Percentiles rank a stretch among this genome's conserved stretches.
These are phyloP conservation scores for Neofusicoccum ribis DNA, from an alignment of 2,329 filamentous ascomycete genomes.

Conservation along the genomic window DNA sequence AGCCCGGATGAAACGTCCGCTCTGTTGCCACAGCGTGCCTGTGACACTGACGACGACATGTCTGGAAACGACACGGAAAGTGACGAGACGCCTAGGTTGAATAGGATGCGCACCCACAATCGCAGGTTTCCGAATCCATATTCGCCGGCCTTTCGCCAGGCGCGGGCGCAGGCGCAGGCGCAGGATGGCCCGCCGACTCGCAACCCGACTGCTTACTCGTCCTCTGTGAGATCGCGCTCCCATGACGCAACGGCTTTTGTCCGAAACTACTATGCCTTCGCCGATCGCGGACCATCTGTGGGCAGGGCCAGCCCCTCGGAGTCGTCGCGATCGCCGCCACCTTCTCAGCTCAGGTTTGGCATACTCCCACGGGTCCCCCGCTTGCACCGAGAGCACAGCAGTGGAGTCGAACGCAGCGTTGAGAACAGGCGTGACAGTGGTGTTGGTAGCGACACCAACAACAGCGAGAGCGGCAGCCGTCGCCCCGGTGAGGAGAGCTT, in stretches of 20 bases:
- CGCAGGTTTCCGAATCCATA: constrained; percentile 4
- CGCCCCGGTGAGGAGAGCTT: neutral
- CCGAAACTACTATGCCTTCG: constrained; percentile 29
- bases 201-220: constrained; percentile 31
- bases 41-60: constrained; percentile 48
- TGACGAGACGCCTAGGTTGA: neutral
- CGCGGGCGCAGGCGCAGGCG: neutral
- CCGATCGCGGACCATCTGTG: neutral
- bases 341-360: neutral
- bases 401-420: neutral
- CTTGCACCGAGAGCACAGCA: constrained; percentile 2
- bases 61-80: constrained; percentile 6
- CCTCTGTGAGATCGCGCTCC: constrained; percentile 30
- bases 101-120: constrained; percentile 18
- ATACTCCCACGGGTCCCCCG: neutral
- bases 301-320: neutral
- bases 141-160: constrained; percentile 16
- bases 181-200: constrained; percentile 28
- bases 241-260: constrained; percentile 32
- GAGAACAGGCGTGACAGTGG: constrained; percentile 8
- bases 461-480: neutral
- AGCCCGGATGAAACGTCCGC: constrained; percentile 44
- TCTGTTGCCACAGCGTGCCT: constrained; percentile 46
- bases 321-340: neutral
- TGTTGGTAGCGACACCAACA: neutral